Evolutionary conservation across 352 stramenopile genomes (phyloP).

Genomic region (Phytopythium chamaehyphon): DNA sequence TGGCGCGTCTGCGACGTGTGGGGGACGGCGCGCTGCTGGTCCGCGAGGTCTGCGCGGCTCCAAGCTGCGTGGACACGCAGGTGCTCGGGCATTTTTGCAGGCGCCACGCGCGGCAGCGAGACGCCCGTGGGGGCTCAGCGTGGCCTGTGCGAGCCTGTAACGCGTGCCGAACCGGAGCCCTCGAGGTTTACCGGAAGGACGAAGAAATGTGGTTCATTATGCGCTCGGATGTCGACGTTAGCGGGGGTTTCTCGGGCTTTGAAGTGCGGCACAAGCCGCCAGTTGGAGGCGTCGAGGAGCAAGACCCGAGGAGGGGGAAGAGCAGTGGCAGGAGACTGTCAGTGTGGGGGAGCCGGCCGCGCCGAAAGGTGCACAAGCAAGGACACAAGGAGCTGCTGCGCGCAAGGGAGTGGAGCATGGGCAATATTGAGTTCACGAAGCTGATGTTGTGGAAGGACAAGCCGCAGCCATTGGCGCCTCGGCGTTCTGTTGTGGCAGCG

Average conservation of each 20-base stretch:
- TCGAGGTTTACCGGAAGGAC: slow-evolving; percentile 42
- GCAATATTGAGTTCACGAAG: slow-evolving; percentile 44
- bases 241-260: neutral
- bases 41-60: slow-evolving; percentile 53
- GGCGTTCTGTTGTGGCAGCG: neutral
- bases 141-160: slow-evolving; percentile 42
- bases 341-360: slow-evolving; percentile 2
- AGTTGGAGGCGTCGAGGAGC: neutral
- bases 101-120: slow-evolving; percentile 41
- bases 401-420: slow-evolving; percentile 61
- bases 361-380: slow-evolving; percentile 26
- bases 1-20: slow-evolving; percentile 20
- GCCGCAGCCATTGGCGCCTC: slow-evolving; percentile 31
- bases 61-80: slow-evolving; percentile 43
- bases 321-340: neutral
- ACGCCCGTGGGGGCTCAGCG: slow-evolving; percentile 41
- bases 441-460: slow-evolving; percentile 67
- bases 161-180: slow-evolving; percentile 40
- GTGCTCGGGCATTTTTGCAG: slow-evolving; percentile 51
- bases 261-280: too few relatives aligned
- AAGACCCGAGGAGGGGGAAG: neutral
- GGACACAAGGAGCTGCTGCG: slow-evolving; percentile 41
- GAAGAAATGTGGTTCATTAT: slow-evolving; percentile 65
- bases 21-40: slow-evolving; percentile 37
- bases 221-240: slow-evolving; percentile 15